Evolutionary conservation across 768 basidiomycete genomes (phyloP).

Genomic region (Xerocomellus amylosporus): DNA sequence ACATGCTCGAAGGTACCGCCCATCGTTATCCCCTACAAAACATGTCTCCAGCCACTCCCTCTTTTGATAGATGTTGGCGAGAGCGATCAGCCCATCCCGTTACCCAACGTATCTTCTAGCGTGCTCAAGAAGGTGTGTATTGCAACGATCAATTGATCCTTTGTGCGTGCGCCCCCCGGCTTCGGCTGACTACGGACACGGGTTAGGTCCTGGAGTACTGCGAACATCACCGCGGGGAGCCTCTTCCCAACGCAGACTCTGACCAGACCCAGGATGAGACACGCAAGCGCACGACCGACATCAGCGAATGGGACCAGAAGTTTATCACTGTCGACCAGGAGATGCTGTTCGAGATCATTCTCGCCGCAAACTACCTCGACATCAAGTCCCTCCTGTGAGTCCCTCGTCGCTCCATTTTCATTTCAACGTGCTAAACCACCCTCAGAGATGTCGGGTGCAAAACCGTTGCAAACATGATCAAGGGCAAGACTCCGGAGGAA

Average conservation of each 20-base stretch:
- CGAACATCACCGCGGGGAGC: constrained; percentile 97
- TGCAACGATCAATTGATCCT: not conserved
- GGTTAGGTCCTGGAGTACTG: constrained; percentile 94
- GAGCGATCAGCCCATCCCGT: constrained; percentile 88
- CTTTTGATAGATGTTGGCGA: constrained; percentile 79
- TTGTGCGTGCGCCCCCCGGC: not conserved
- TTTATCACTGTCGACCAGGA: constrained; percentile 99
- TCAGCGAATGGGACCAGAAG: constrained; percentile 99
- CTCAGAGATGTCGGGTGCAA: constrained; percentile 94
- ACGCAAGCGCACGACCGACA: constrained; percentile 96
- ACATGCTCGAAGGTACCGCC: constrained; percentile 92
- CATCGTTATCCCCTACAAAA: not conserved
- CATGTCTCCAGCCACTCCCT: not conserved
- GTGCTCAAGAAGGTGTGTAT: constrained; percentile 82
- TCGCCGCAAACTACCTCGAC: constrained; percentile 99
- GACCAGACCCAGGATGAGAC: constrained; percentile 88
- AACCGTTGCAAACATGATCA: constrained; percentile 99
- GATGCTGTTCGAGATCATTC: constrained; percentile 99
- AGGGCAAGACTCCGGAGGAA: constrained; percentile 99
- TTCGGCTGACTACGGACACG: not conserved
- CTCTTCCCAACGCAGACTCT: constrained; percentile 82
- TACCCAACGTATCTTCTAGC: constrained; percentile 90
- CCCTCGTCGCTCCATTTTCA: not conserved
- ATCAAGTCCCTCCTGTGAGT: constrained; percentile 96
- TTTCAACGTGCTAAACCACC: not conserved